Conservation (phyloP, 1,284 basidiomycete genomes). For the Cutaneotrichosporon sp. region DNA sequence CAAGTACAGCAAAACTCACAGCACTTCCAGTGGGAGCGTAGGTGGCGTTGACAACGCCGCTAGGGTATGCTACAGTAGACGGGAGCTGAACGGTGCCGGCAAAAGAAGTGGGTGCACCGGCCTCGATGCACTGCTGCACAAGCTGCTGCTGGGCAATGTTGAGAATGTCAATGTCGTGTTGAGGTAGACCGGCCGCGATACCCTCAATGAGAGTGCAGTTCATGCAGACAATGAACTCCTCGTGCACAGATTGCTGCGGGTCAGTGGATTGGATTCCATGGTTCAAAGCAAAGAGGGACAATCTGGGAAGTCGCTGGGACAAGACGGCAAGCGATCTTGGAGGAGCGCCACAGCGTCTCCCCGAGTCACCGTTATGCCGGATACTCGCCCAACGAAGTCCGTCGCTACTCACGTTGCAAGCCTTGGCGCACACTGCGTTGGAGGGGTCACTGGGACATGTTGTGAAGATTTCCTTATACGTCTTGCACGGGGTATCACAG, state of each 20-base stretch:
- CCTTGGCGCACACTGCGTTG: constrained; percentile 2
- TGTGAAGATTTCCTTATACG: constrained; percentile 13
- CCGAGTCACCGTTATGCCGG: no score
- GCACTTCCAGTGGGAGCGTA: not conserved
- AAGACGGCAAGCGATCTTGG: no score
- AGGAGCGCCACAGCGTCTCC: no score
- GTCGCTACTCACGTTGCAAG: constrained; percentile 11
- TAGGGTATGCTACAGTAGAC: constrained; percentile 7
- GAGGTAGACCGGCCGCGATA: not conserved
- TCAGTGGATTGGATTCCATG: not conserved
- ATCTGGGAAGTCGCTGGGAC: no score
- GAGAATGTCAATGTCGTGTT: constrained; percentile 13
- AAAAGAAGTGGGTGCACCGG: constrained; percentile 1
- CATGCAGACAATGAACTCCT: constrained; percentile 12
- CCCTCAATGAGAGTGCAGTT: constrained; percentile 5
- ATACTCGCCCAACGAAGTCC: not conserved
- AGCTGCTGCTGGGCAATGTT: constrained; percentile 16
- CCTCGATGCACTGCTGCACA: constrained; percentile 10
- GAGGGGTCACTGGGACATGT: constrained; percentile 5
- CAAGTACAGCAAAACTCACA: no score
- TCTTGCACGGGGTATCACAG: constrained; percentile 5
- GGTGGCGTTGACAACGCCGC: constrained; percentile 7
- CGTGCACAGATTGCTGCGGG: constrained; percentile 1
- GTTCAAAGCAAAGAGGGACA: not conserved
- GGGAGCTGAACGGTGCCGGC: constrained; percentile 5